Percentiles rank a stretch among this genome's conserved stretches.
These are phyloP conservation scores for Xylariaceae sp. DNA, from an alignment of 2,329 filamentous ascomycete genomes.

Conservation along the genomic window DNA sequence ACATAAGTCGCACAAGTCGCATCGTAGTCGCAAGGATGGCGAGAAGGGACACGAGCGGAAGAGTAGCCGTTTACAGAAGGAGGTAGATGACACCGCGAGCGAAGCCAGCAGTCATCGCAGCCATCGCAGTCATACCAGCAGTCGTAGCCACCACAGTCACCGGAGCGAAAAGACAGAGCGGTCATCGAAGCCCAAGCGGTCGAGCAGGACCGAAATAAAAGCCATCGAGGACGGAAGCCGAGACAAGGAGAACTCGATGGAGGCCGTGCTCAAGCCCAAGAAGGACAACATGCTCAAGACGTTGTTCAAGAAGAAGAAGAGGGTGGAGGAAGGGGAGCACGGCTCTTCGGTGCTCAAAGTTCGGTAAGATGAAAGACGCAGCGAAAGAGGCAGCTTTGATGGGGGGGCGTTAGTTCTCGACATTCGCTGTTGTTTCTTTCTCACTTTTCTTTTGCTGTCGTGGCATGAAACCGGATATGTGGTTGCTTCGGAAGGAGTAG, in stretches of 20 bases:
- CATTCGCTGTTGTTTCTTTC: not conserved
- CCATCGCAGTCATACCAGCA: slow-evolving; percentile 29
- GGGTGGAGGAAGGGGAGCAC: slow-evolving; percentile 24
- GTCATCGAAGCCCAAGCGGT: slow-evolving; percentile 30
- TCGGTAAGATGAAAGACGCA: not conserved
- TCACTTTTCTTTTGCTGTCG: not conserved
- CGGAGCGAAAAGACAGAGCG: slow-evolving; percentile 34
- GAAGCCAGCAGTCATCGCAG: slow-evolving; percentile 32
- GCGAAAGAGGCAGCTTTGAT: not conserved
- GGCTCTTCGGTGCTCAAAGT: slow-evolving; percentile 8
- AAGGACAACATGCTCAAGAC: slow-evolving; percentile 53
- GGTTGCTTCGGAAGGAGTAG: too few species aligned
- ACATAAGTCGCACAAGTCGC: slow-evolving; percentile 29
- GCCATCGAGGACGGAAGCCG: slow-evolving; percentile 34
- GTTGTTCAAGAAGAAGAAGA: slow-evolving; percentile 53
- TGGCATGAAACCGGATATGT: too few species aligned
- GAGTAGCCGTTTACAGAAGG: slow-evolving; percentile 29
- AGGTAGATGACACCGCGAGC: slow-evolving; percentile 31
- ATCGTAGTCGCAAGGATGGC: slow-evolving; percentile 19
- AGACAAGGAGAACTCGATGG: slow-evolving; percentile 33
- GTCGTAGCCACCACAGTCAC: slow-evolving; percentile 32
- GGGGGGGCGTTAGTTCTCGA: not conserved
- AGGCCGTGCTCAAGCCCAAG: slow-evolving; percentile 40
- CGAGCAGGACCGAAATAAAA: slow-evolving; percentile 25
- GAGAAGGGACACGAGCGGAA: slow-evolving; percentile 16